Conservation (phyloP, 805 yeast species). For the Pichia thaimueangensis region DNA sequence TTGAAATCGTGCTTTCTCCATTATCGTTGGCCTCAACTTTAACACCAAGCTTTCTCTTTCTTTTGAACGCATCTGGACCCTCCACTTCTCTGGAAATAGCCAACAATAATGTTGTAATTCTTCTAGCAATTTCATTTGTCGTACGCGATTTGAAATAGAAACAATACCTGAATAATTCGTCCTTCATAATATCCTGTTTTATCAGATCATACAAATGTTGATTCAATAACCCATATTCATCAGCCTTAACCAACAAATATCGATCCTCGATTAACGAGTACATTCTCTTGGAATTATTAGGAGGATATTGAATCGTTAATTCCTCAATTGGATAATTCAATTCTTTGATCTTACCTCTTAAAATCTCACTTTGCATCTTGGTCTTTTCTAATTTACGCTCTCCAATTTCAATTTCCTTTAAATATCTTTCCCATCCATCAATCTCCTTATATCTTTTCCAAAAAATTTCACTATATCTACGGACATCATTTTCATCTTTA, state of each 20-base stretch:
- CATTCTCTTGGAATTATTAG: constrained; percentile 73
- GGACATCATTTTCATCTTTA: constrained; percentile 54
- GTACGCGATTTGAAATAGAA: constrained; percentile 71
- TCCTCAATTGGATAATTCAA: constrained; percentile 57
- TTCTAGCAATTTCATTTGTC: constrained; percentile 62
- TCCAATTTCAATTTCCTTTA: constrained; percentile 66
- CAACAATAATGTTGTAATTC: constrained; percentile 59
- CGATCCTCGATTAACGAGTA: constrained; percentile 68
- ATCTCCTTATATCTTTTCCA: constrained; percentile 57
- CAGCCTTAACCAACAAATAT: constrained; percentile 52
- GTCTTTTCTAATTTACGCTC: constrained; percentile 59
- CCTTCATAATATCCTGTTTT: constrained; percentile 53
- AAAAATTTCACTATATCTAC: constrained; percentile 50
- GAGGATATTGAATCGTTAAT: constrained; percentile 64
- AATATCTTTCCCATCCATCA: constrained; percentile 65
- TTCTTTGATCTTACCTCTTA: constrained; percentile 47
- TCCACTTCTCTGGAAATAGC: constrained; percentile 68
- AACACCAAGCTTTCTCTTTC: constrained; percentile 30
- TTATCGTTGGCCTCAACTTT: constrained; percentile 12
- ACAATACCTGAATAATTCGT: constrained; percentile 61
- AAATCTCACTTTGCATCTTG: constrained; percentile 46
- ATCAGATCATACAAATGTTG: constrained; percentile 57
- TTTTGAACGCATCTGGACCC: constrained; percentile 50
- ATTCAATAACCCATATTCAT: constrained; percentile 57
- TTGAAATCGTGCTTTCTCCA: constrained; percentile 13